Base-by-base conservation (phyloP, 805 yeast species). In the Cyberlindnera amylophila region DNA sequence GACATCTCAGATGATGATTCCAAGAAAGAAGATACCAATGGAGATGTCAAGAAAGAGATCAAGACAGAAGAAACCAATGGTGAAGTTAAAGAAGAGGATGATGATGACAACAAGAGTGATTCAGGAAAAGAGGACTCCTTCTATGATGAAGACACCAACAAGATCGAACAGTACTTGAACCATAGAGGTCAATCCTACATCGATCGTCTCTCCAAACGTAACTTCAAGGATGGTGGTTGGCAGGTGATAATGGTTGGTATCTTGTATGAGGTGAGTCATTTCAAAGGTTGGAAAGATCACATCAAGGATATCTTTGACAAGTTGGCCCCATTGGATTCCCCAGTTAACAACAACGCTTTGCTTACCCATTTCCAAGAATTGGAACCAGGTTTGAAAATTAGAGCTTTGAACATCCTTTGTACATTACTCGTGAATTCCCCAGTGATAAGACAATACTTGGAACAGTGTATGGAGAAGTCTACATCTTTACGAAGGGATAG, bases 161-260 rank as follows among this genome's bases (percentile, higher is more conserved):
- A 53, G 7, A 61, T 67, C 13, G 64, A 69, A 32, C 64, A 63
- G 43, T 56, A 64, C 44, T 36, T 85, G 52, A 77, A 80, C 44
- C 75, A 78, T 59, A 69, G 82, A 41, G 80, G 80, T 33, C 64
- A 67, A 0, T 63, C 80, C 11, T 93, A 98, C 96, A 77, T 80
- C 45, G 95, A 85, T 24, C 69, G 95, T 32, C 69, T 91, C 15
- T 74, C 81, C 12, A 81, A 77, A 42, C 77, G 96, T 41, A 75
- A 76, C 49, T 93, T 86, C 61, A 79, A 74, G 53, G 89, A 87
- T 54, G 95, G 96, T 4, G 79, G 79, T 41, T 91, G 97, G 96
- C 82, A 87, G 53, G 72, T 83, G 32, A 75, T 84, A 33, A 61
- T 90, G 33, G 60, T 89, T 37, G 96, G 96, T 26, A 69, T 89